Percentiles rank a stretch among this genome's conserved stretches.
Evolutionary conservation across 768 basidiomycete species (phyloP).

Genomic region (Suillus spraguei): DNA sequence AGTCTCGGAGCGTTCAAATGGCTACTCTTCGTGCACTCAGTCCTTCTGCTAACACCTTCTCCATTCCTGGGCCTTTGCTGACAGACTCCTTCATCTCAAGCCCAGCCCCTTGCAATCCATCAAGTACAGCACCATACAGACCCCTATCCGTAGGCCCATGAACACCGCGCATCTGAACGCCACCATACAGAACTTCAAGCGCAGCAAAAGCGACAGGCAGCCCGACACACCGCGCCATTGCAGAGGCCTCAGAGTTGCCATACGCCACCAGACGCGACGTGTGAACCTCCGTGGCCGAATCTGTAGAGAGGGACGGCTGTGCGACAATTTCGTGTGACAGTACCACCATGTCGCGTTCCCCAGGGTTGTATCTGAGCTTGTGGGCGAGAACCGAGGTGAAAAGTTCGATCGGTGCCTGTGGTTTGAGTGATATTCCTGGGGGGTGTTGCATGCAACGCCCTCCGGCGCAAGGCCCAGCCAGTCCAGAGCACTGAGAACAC

Average conservation of each 20-base stretch:
- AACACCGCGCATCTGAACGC: constrained; percentile 58
- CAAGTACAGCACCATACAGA: constrained; percentile 66
- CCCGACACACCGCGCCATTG: constrained; percentile 92
- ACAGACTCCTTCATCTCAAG: constrained; percentile 42
- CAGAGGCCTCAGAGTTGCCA: constrained; percentile 60
- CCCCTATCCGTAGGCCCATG: constrained; percentile 61
- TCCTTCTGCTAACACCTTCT: constrained; percentile 34
- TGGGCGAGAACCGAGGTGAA: constrained; percentile 73
- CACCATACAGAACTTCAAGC: constrained; percentile 67
- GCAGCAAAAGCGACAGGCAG: constrained; percentile 87
- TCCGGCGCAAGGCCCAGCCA: constrained; percentile 34
- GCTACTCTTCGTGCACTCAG: constrained; percentile 16
- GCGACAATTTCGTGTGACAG: constrained; percentile 83
- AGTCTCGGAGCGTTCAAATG: neutral
- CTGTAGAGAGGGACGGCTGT: constrained; percentile 14
- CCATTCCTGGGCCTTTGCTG: constrained; percentile 48
- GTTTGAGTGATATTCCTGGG: constrained; percentile 44
- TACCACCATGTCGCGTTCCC: constrained; percentile 86
- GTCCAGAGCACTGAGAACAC: constrained; percentile 43
- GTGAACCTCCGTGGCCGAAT: constrained; percentile 50
- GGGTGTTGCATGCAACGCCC: neutral
- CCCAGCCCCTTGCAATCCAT: constrained; percentile 53
- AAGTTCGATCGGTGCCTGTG: constrained; percentile 66
- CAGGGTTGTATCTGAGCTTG: constrained; percentile 65
- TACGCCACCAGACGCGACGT: constrained; percentile 68